These are phyloP conservation scores for Pythium dissimile DNA, from an alignment of 352 stramenopile species.

Conservation along the genomic window DNA sequence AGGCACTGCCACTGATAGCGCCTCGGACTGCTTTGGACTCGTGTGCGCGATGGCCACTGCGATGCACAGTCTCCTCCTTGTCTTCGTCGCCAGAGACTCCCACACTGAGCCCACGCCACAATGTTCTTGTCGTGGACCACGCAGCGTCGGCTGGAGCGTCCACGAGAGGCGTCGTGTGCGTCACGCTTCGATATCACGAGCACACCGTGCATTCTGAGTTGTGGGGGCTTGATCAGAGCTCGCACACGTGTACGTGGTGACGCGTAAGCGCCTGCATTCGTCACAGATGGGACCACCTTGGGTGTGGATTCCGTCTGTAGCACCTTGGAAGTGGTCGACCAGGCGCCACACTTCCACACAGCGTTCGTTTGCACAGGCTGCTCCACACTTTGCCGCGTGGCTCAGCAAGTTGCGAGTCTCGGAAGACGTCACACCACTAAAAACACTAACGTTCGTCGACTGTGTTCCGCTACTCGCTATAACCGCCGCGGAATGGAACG, in stretches of 20 bases:
- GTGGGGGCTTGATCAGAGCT: background rate
- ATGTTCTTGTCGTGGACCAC: too few relatives aligned
- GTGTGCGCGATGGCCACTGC: too few relatives aligned
- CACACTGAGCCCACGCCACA: too few relatives aligned
- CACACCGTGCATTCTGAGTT: background rate
- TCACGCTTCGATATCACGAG: background rate
- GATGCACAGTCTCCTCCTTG: too few relatives aligned
- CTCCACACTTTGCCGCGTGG: background rate
- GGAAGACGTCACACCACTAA: background rate
- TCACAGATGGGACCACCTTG: too few relatives aligned
- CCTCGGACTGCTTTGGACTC: too few relatives aligned
- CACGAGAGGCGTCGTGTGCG: background rate
- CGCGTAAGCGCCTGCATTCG: background rate
- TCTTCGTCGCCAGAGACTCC: too few relatives aligned
- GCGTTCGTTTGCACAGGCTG: background rate
- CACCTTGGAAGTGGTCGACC: background rate
- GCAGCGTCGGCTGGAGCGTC: too few relatives aligned
- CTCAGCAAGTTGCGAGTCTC: background rate
- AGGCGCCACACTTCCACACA: background rate
- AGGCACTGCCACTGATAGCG: too few relatives aligned
- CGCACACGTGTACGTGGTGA: conserved; percentile 1
- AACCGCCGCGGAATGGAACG: background rate
- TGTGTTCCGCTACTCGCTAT: too few relatives aligned
- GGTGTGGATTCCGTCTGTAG: too few relatives aligned
- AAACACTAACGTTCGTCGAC: too few relatives aligned